These are phyloP conservation scores for Rhodotorula taiwanensis DNA, from an alignment of 768 basidiomycete species.

Conservation along the genomic window DNA sequence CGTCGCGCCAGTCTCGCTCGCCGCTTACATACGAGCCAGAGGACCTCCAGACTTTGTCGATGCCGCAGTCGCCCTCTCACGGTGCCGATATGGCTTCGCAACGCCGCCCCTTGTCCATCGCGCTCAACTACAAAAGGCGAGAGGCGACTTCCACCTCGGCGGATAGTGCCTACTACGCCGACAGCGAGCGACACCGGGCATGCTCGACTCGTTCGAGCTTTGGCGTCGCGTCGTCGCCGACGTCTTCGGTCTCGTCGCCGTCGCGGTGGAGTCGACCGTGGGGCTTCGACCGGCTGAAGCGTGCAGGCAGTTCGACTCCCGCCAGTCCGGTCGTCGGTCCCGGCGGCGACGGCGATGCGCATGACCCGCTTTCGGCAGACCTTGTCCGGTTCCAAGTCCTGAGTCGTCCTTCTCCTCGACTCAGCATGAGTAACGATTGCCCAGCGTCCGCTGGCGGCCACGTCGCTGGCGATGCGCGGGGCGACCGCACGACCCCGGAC, in stretches of 20 bases:
- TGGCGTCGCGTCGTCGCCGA: neutral
- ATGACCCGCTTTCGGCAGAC: too few species aligned
- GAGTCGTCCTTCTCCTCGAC: too few species aligned
- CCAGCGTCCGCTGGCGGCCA: too few species aligned
- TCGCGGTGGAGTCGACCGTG: too few species aligned
- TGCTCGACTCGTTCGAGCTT: neutral
- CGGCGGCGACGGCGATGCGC: too few species aligned
- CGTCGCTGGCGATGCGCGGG: too few species aligned
- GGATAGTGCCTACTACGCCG: constrained; percentile 17
- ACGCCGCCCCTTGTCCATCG: constrained; percentile 15
- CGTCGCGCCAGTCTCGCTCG: constrained; percentile 1
- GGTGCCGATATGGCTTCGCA: constrained; percentile 14
- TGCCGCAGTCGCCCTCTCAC: constrained; percentile 13
- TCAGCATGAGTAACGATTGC: too few species aligned
- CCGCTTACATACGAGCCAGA: neutral
- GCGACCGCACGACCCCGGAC: neutral
- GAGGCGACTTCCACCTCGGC: constrained; percentile 4
- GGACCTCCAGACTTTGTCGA: neutral
- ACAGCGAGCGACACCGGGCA: constrained; percentile 9
- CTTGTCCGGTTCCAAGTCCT: too few species aligned
- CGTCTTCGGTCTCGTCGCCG: constrained; percentile 12
- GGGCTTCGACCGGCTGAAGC: too few species aligned
- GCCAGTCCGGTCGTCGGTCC: too few species aligned
- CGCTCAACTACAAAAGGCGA: constrained; percentile 18
- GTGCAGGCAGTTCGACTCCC: too few species aligned